Base-by-base conservation (phyloP, 495 filamentous ascomycete species). In the Penicillium robsamsonii region DNA sequence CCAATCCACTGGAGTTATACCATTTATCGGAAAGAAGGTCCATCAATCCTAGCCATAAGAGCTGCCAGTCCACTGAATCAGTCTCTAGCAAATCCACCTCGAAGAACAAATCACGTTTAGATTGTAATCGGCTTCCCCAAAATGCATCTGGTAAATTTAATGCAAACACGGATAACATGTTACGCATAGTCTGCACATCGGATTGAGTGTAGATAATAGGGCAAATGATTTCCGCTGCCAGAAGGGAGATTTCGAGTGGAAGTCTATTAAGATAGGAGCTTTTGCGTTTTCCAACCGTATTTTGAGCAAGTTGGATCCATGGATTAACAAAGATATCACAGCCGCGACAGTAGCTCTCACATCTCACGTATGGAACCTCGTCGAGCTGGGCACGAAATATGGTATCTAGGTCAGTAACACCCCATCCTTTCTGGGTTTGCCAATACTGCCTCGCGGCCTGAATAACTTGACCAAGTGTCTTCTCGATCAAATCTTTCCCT, bases 221-320 rank as follows among this genome's bases (percentile, higher is more conserved):
- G 47, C 46, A 57, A 40, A 57, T 17, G 13, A 40, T 43, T 15
- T 51, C 55, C 8, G 37, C 24, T 4, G 50, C 38, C 25, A 50
- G 29, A 24, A 57, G 47, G n/a, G 15, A 50, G n/a, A 50, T 50
- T 46, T 57, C 55, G 13, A 50, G 18, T 38, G 46, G 55, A 35
- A 50, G 17, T 46, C 27, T 27, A 11, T 24, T 45, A 46, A 46
- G 9, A 37, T 20, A 29, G 29, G 29, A 30, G 40, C 18, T 45
- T 25, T 25, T 25, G 15, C 30, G 13, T n/a, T 45, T 41, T 45
- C 29, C 24, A 12, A 20, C 38, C 33, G 9, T 20, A 0, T 24
- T 31, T 38, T 30, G 47, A 22, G 46, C 47, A 8, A 38, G 17
- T 17, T 35, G 42, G 20, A 57, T 47, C 55, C 55, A 57, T 35